These are phyloP conservation scores for Blastomyces gilchristii DNA, from an alignment of 2,329 filamentous ascomycete genomes.

Conservation along the genomic window DNA sequence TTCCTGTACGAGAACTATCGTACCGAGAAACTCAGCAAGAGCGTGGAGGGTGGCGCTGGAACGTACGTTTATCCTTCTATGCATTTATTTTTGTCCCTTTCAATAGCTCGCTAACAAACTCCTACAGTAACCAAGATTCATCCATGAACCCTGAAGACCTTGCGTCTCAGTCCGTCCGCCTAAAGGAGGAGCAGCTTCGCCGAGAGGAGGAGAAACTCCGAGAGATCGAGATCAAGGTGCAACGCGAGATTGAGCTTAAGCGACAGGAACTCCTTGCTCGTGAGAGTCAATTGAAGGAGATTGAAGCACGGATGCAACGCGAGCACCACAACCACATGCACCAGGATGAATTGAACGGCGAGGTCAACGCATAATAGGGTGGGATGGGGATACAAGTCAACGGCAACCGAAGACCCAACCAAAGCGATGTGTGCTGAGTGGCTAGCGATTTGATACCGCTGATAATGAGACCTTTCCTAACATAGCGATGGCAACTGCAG, in stretches of 20 bases:
- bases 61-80: slow-evolving; percentile 53
- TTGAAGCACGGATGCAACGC: slow-evolving; percentile 93
- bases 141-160: slow-evolving; percentile 64
- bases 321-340: slow-evolving; percentile 49
- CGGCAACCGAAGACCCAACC: background rate
- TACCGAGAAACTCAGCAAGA: slow-evolving; percentile 99
- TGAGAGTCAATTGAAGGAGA: slow-evolving; percentile 97
- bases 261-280: slow-evolving; percentile 93
- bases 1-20: slow-evolving; percentile 99
- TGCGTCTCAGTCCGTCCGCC: slow-evolving; percentile 89
- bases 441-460: slow-evolving; percentile 7
- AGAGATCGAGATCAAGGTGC: slow-evolving; percentile 98
- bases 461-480: background rate
- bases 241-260: slow-evolving; percentile 99
- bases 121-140: slow-evolving; percentile 15
- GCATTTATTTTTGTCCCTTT: background rate
- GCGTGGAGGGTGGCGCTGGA: slow-evolving; percentile 80
- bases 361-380: slow-evolving; percentile 18
- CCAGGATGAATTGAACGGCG: slow-evolving; percentile 22
- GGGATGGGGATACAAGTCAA: slow-evolving; percentile 21
- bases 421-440: background rate
- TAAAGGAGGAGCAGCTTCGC: slow-evolving; percentile 99
- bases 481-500: background rate
- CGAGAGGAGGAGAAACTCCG: slow-evolving; percentile 99
- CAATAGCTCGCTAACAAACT: slow-evolving; percentile 4